Evolutionary conservation across 495 filamentous ascomycete genomes (phyloP).

Genomic region (Tricharina praecox): DNA sequence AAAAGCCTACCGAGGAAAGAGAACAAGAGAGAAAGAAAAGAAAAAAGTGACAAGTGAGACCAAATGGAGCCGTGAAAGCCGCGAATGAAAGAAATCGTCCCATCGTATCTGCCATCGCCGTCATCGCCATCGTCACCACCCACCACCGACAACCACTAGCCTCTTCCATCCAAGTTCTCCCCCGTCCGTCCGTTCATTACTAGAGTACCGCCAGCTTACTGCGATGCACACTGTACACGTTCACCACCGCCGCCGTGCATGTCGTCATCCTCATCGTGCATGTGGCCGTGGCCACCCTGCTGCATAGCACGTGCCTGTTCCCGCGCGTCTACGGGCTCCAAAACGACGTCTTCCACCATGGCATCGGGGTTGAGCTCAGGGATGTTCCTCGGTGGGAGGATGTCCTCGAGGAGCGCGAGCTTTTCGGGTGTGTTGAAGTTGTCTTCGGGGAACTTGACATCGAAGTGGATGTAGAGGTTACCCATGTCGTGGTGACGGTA

Average conservation of each 20-base stretch:
- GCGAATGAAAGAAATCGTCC: too few relatives aligned
- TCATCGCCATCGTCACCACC: too few relatives aligned
- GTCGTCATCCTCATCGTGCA: conserved; percentile 75
- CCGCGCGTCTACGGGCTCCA: conserved; percentile 67
- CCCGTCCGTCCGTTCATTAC: too few relatives aligned
- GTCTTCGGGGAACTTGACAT: conserved; percentile 82
- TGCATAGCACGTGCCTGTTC: conserved; percentile 44
- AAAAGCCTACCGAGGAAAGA: conserved; percentile 1
- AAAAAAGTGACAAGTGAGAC: too few relatives aligned
- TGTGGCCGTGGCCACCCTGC: conserved; percentile 24
- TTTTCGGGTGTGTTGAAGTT: conserved; percentile 38
- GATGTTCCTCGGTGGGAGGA: conserved; percentile 55
- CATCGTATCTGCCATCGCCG: too few relatives aligned
- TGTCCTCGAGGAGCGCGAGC: conserved; percentile 54
- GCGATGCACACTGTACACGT: conserved; percentile 91
- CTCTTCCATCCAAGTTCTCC: too few relatives aligned
- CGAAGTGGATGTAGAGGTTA: conserved; percentile 95
- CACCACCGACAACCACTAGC: too few relatives aligned
- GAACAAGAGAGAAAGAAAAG: not conserved
- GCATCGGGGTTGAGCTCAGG: conserved; percentile 48
- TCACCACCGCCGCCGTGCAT: conserved; percentile 60
- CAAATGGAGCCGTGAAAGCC: too few relatives aligned
- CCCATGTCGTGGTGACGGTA: conserved; percentile 88
- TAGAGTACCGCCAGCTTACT: too few relatives aligned
- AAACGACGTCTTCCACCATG: conserved; percentile 58